Conservation (phyloP, 805 yeast species). For the Candida odintsovae region DNA sequence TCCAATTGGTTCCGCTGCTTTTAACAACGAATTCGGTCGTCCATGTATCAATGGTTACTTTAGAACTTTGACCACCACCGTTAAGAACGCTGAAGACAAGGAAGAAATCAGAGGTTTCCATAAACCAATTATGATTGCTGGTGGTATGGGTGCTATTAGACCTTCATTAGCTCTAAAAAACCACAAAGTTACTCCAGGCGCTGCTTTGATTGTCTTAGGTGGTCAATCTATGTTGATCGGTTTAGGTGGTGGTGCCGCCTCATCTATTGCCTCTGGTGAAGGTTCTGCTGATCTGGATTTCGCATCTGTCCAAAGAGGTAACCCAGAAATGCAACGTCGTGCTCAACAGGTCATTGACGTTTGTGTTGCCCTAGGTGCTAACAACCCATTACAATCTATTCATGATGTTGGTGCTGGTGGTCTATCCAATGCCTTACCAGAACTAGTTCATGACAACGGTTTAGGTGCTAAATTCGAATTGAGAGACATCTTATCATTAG, state of each 20-base stretch:
- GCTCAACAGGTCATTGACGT: slow-evolving; percentile 97
- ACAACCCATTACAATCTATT: slow-evolving; percentile 84
- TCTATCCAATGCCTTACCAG: slow-evolving; percentile 93
- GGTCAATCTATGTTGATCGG: slow-evolving; percentile 98
- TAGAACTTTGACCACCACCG: slow-evolving; percentile 85
- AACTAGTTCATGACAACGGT: slow-evolving; percentile 93
- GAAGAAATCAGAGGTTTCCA: slow-evolving; percentile 91
- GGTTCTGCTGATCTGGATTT: slow-evolving; percentile 95
- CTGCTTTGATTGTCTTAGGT: slow-evolving; percentile 88
- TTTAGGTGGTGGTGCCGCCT: slow-evolving; percentile 99
- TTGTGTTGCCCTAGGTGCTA: slow-evolving; percentile 75
- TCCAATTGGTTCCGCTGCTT: slow-evolving; percentile 96
- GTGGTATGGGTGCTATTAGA: slow-evolving; percentile 96
- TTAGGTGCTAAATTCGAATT: slow-evolving; percentile 92
- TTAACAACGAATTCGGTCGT: slow-evolving; percentile 97
- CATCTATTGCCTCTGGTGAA: slow-evolving; percentile 93
- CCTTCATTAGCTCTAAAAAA: slow-evolving; percentile 89
- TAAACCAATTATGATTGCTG: slow-evolving; percentile 98
- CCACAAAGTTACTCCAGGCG: slow-evolving; percentile 84
- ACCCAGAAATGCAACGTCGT: slow-evolving; percentile 98
- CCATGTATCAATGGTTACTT: slow-evolving; percentile 96
- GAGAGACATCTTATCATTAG: slow-evolving; percentile 83
- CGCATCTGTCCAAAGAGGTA: slow-evolving; percentile 98
- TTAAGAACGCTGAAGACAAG: slow-evolving; percentile 53
- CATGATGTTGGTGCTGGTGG: slow-evolving; percentile 99